Evolutionary conservation across 1,284 basidiomycete species (phyloP).

Genomic region (Malassezia obtusa): DNA sequence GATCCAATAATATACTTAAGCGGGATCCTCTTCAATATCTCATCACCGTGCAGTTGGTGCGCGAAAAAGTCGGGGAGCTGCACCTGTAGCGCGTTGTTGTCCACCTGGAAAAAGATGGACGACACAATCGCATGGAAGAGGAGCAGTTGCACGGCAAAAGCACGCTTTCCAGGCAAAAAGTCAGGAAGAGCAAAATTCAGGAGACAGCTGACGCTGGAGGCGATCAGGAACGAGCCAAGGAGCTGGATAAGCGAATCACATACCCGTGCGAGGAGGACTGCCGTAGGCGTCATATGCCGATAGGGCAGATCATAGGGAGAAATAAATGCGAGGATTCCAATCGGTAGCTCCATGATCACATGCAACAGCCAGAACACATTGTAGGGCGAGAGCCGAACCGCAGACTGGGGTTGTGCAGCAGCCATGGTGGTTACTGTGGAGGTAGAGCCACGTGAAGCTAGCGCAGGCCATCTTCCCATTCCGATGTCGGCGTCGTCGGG

Average conservation of each 20-base stretch:
- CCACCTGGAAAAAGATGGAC: slow-evolving; percentile 63
- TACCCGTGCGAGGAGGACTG: slow-evolving; percentile 1
- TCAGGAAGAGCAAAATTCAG: slow-evolving; percentile 51
- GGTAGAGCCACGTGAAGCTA: background rate
- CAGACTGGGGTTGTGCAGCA: background rate
- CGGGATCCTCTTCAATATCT: background rate
- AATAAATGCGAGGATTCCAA: slow-evolving; percentile 2
- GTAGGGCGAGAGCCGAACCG: slow-evolving; percentile 6
- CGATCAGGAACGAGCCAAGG: background rate
- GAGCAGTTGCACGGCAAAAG: slow-evolving; percentile 63
- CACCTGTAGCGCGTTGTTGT: slow-evolving; percentile 62
- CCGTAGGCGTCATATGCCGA: background rate
- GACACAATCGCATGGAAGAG: slow-evolving; percentile 66
- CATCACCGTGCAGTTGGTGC: background rate
- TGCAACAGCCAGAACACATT: slow-evolving; percentile 18
- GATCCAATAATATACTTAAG: slow-evolving; percentile 17
- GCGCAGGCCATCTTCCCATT: background rate
- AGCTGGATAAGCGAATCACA: slow-evolving; percentile 5
- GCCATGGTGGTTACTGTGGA: background rate
- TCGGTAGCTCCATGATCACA: slow-evolving; percentile 11
- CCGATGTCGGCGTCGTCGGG: slow-evolving; percentile 4
- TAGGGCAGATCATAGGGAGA: background rate
- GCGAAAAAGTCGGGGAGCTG: slow-evolving; percentile 54
- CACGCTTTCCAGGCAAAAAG: slow-evolving; percentile 72
- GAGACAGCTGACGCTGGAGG: slow-evolving; percentile 17